Evolutionary conservation across 108 stramenopile genomes (phyloP).

Genomic region (Hondaea fermentalgiana): DNA sequence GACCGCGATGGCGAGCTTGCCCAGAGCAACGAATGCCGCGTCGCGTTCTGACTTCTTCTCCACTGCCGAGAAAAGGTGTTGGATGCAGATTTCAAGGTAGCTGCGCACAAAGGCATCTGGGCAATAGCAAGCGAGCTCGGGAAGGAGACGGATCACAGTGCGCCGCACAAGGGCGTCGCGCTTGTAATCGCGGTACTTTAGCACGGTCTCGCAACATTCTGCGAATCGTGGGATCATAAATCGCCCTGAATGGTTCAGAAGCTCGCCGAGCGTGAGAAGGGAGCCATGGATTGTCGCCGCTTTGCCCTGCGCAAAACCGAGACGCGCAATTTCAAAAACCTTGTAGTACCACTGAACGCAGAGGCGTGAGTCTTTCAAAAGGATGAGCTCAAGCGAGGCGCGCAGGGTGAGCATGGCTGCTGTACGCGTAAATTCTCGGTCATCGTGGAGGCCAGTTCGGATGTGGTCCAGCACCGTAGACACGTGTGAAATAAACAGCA

Average conservation of each 20-base stretch:
- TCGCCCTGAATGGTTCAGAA: constrained; percentile 70
- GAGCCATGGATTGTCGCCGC: constrained; percentile 71
- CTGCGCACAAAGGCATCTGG: constrained; percentile 71
- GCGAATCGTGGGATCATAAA: constrained; percentile 87
- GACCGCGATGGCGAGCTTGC: constrained; percentile 73
- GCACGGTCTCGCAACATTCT: constrained; percentile 69
- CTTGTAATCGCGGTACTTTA: constrained; percentile 60
- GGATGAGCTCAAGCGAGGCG: constrained; percentile 37
- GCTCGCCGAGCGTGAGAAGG: constrained; percentile 66
- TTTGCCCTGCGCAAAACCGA: not conserved
- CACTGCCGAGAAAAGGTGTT: constrained; percentile 56
- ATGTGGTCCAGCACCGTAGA: constrained; percentile 64
- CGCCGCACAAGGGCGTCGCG: constrained; percentile 59
- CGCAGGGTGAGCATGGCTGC: constrained; percentile 84
- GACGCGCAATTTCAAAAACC: constrained; percentile 27
- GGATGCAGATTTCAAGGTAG: constrained; percentile 63
- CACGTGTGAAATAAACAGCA: not conserved
- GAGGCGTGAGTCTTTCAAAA: not conserved
- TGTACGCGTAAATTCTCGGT: constrained; percentile 69
- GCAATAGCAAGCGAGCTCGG: constrained; percentile 67
- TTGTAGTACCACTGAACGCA: constrained; percentile 33
- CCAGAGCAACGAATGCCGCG: constrained; percentile 70
- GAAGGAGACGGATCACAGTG: constrained; percentile 74
- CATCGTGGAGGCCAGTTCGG: constrained; percentile 66
- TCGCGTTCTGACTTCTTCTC: constrained; percentile 58